Conservation (phyloP, 768 basidiomycete species). For the Boletus bicolor region DNA sequence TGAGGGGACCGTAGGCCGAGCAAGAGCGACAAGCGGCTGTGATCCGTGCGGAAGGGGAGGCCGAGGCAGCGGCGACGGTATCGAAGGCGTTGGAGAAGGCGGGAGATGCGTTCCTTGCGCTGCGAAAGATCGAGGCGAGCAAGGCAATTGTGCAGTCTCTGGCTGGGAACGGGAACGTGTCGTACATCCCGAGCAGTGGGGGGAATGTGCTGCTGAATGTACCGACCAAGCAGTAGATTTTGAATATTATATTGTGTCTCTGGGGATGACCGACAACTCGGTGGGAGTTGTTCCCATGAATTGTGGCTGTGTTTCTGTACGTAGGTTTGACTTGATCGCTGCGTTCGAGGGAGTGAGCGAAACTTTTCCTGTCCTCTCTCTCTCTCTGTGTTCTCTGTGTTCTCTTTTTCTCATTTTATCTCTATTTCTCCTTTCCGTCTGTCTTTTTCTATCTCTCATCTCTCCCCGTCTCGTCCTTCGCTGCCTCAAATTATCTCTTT, state of each 20-base stretch:
- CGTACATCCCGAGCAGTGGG: conserved; percentile 80
- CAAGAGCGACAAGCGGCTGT: conserved; percentile 99
- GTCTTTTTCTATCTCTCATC: conserved; percentile 34
- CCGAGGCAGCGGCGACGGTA: conserved; percentile 93
- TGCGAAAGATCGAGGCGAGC: conserved; percentile 96
- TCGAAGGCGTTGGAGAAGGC: conserved; percentile 88
- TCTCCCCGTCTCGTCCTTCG: conserved; percentile 34
- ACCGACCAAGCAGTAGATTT: conserved; percentile 42
- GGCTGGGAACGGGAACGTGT: conserved; percentile 75
- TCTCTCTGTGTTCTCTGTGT: conserved; percentile 25
- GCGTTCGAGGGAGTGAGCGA: conserved; percentile 22
- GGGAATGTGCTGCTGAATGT: conserved; percentile 84
- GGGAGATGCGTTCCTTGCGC: conserved; percentile 91
- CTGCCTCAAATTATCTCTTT: conserved; percentile 40
- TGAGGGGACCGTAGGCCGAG: conserved; percentile 67
- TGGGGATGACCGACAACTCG: conserved; percentile 19
- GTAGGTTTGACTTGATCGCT: conserved; percentile 21
- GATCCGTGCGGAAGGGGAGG: conserved; percentile 97
- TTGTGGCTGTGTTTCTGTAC: conserved; percentile 23
- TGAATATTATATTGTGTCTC: not conserved
- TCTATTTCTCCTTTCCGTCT: conserved; percentile 34
- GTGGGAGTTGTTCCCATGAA: conserved; percentile 20
- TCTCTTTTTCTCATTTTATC: conserved; percentile 32
- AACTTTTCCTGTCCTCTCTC: conserved; percentile 13
- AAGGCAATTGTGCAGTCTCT: conserved; percentile 94